These are phyloP conservation scores for Rhizoclosmatium sp. DNA, from an alignment of 192 early-diverging fungal species.

Conservation along the genomic window DNA sequence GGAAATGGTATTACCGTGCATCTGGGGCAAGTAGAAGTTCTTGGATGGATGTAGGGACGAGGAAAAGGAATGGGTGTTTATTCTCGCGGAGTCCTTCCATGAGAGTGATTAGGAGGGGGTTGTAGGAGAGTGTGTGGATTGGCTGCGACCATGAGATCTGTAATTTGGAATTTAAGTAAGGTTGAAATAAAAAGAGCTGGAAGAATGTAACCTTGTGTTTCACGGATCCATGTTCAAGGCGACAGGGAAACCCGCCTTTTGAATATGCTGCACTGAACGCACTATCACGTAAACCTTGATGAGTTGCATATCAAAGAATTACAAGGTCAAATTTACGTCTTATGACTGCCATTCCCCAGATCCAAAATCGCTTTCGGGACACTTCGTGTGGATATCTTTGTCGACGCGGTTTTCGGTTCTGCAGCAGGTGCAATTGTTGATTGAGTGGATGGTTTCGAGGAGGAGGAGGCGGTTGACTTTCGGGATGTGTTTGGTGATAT, in stretches of 20 bases:
- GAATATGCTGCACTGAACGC: conserved; percentile 46
- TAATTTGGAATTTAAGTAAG: background rate
- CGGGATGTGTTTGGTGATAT: background rate
- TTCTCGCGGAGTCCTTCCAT: conserved; percentile 47
- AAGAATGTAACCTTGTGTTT: conserved; percentile 41
- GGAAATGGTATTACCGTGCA: conserved; percentile 13
- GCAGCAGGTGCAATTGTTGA: conserved; percentile 27
- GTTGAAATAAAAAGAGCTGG: background rate
- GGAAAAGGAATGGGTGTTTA: conserved; percentile 43
- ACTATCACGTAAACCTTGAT: conserved; percentile 14
- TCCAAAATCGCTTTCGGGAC: conserved; percentile 32
- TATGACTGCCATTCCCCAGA: background rate
- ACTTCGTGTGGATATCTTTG: conserved; percentile 30
- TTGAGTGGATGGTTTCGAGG: background rate
- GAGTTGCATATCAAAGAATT: background rate
- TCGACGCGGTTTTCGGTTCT: conserved; percentile 4
- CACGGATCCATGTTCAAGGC: conserved; percentile 50
- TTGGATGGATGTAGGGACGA: conserved; percentile 41
- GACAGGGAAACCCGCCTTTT: conserved; percentile 50
- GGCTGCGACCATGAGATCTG: conserved; percentile 43
- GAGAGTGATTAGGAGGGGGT: conserved; percentile 47
- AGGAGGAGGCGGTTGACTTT: background rate
- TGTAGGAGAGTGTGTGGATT: conserved; percentile 31
- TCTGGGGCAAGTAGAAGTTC: conserved; percentile 36
- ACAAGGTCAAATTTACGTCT: conserved; percentile 8